Conservation (phyloP, 352 stramenopile genomes). For the Pythium grandisporangium region DNA sequence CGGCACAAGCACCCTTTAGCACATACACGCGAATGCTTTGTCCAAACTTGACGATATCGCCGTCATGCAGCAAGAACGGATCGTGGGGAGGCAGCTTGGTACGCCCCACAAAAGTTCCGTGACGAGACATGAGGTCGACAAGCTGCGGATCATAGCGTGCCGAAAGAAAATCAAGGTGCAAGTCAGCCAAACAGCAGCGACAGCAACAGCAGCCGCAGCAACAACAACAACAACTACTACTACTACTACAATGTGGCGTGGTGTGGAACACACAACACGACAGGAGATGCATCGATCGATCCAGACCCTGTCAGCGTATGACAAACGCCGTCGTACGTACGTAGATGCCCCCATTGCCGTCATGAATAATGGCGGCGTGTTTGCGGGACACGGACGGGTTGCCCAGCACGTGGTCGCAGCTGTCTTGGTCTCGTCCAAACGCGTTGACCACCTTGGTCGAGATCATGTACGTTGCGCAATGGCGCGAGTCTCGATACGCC, state of each 20-base stretch:
- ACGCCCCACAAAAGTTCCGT: slow-evolving; percentile 74
- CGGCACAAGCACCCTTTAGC: slow-evolving; percentile 54
- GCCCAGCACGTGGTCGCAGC: slow-evolving; percentile 78
- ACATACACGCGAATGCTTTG: slow-evolving; percentile 84
- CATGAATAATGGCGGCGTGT: slow-evolving; percentile 80
- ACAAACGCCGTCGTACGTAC: too few species aligned
- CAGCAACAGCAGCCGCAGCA: too few species aligned
- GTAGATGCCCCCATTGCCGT: slow-evolving; percentile 73
- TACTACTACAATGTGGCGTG: too few species aligned
- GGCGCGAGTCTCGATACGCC: slow-evolving; percentile 60
- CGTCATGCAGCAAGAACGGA: slow-evolving; percentile 73
- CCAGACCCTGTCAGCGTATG: too few species aligned
- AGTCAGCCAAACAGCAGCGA: too few species aligned
- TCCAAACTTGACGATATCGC: slow-evolving; percentile 80
- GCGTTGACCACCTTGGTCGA: slow-evolving; percentile 74
- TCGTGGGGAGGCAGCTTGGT: slow-evolving; percentile 84
- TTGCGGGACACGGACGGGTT: slow-evolving; percentile 85
- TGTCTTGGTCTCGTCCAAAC: slow-evolving; percentile 80
- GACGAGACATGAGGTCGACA: slow-evolving; percentile 83
- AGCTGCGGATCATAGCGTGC: slow-evolving; percentile 54
- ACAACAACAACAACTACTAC: too few species aligned
- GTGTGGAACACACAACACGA: too few species aligned
- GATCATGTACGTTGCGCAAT: slow-evolving; percentile 83
- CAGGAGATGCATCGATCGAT: too few species aligned
- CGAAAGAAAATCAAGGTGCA: too few species aligned